phyloP scores from a whole-genome alignment of 1,284 basidiomycete species.

The Ceratorhiza oryzae-sativae region DNA sequence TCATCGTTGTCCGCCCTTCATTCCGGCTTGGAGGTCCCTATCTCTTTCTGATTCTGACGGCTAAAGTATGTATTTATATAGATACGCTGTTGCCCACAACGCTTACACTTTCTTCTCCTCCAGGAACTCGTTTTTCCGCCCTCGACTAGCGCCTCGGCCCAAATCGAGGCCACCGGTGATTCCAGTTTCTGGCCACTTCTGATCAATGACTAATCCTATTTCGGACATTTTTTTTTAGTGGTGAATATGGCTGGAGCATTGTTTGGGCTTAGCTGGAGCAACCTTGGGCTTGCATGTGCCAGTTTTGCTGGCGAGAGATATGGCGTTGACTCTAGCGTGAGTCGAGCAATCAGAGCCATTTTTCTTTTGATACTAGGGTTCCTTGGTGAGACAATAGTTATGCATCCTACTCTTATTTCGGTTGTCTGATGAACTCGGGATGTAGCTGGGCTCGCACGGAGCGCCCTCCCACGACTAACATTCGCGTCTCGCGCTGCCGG shows the following conservation, averaged over 20 bases:
- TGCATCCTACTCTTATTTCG: neutral
- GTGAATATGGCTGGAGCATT: slow-evolving; percentile 58
- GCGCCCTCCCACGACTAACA: slow-evolving; percentile 58
- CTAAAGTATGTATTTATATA: slow-evolving; percentile 48
- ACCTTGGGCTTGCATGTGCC: slow-evolving; percentile 54
- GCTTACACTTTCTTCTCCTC: neutral
- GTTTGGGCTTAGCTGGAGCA: slow-evolving; percentile 56
- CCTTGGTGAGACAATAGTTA: slow-evolving; percentile 50
- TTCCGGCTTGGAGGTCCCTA: slow-evolving; percentile 54
- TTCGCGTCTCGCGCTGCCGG: slow-evolving; percentile 58
- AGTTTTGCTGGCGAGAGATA: slow-evolving; percentile 46
- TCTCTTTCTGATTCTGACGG: slow-evolving; percentile 57
- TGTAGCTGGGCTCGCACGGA: slow-evolving; percentile 57
- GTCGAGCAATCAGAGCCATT: slow-evolving; percentile 54
- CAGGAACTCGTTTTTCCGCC: slow-evolving; percentile 58
- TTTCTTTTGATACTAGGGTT: slow-evolving; percentile 56
- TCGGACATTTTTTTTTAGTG: slow-evolving; percentile 47
- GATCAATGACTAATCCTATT: neutral
- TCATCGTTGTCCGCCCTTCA: slow-evolving; percentile 56
- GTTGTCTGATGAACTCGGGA: neutral
- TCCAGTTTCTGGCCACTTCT: neutral
- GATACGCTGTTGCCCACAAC: neutral
- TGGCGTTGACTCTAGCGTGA: slow-evolving; percentile 46
- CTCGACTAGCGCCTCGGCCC: slow-evolving; percentile 59
- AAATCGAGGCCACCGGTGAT: slow-evolving; percentile 53